These are phyloP conservation scores for Xerocomellus dryophilus DNA, from an alignment of 768 basidiomycete genomes.

Conservation along the genomic window DNA sequence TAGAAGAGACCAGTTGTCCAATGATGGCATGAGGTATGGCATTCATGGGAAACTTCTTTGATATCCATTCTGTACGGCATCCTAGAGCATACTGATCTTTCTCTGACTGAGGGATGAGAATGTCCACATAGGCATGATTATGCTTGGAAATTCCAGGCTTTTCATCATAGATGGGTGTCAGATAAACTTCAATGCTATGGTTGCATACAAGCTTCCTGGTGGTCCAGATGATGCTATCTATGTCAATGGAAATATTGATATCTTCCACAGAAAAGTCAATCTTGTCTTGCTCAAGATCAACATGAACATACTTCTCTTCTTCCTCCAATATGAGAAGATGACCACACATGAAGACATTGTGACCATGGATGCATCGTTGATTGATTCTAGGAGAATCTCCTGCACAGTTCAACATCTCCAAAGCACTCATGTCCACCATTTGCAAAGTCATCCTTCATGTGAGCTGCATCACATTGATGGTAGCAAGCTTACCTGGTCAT, in stretches of 20 bases:
- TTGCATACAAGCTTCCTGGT: neutral
- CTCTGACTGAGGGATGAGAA: slow-evolving; percentile 10
- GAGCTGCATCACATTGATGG: too few species aligned
- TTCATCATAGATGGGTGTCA: neutral
- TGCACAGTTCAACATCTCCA: neutral
- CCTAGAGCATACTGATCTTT: neutral
- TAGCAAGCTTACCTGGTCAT: too few species aligned
- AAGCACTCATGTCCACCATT: neutral
- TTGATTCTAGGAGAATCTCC: neutral
- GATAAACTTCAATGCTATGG: neutral
- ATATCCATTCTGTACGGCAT: too few species aligned
- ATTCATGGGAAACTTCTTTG: too few species aligned
- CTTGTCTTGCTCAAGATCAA: slow-evolving; percentile 1
- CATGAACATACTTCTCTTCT: neutral
- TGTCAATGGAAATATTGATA: neutral
- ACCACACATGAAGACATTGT: neutral
- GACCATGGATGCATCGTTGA: neutral
- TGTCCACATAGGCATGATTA: slow-evolving; percentile 15
- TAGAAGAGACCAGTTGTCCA: too few species aligned
- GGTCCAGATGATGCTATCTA: slow-evolving; percentile 7
- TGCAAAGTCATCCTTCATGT: too few species aligned
- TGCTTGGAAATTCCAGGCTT: slow-evolving; percentile 6
- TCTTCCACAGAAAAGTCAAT: neutral
- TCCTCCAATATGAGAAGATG: neutral
- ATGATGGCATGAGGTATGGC: too few species aligned